Evolutionary conservation across 306 rosid genomes (phyloP).

Genomic region (Carpinus fangiana): DNA sequence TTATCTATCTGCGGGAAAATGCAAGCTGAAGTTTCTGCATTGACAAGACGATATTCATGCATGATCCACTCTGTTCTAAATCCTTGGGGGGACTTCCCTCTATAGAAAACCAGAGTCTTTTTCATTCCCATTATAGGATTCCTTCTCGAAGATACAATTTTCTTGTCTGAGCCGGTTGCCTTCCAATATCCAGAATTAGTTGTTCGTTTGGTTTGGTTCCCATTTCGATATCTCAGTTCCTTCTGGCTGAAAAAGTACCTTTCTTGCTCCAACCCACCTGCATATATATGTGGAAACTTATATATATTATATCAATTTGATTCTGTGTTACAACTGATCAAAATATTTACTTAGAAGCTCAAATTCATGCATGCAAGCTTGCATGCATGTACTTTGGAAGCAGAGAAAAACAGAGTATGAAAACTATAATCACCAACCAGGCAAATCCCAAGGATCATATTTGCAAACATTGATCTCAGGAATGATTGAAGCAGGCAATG

Average conservation of each 20-base stretch:
- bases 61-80: slow-evolving; percentile 67
- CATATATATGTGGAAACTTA: not conserved
- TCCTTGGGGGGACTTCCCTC: slow-evolving; percentile 59
- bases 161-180: slow-evolving; percentile 71
- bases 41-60: slow-evolving; percentile 78
- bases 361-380: too few species aligned
- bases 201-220: slow-evolving; percentile 58
- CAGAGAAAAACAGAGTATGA: not conserved
- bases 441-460: slow-evolving; percentile 92
- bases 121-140: slow-evolving; percentile 51
- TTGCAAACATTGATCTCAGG: slow-evolving; percentile 70
- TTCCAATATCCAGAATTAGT: slow-evolving; percentile 91
- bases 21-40: slow-evolving; percentile 13
- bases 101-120: slow-evolving; percentile 64
- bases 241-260: slow-evolving; percentile 69
- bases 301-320: not conserved
- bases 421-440: slow-evolving; percentile 37
- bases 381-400: not conserved
- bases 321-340: too few species aligned
- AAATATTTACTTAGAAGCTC: too few species aligned
- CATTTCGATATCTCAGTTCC: slow-evolving; percentile 59
- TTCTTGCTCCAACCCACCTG: slow-evolving; percentile 57
- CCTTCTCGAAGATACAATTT: slow-evolving; percentile 42
- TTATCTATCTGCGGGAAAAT: not conserved
- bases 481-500: slow-evolving; percentile 82